Conservation (phyloP, 176 grass and related monocot species). For the Neostapfia colusana region DNA sequence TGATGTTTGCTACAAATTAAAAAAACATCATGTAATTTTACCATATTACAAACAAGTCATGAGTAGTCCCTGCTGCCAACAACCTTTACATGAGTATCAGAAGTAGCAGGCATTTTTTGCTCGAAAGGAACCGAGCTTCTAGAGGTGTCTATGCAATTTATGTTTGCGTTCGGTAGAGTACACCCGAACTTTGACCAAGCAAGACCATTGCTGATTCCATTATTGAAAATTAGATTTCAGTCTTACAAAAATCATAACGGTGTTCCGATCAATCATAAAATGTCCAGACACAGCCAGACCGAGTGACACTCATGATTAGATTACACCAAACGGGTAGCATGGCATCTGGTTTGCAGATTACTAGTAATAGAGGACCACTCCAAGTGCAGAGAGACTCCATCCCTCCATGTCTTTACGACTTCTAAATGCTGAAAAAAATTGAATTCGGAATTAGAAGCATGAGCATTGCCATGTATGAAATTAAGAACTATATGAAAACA, state of each 20-base stretch:
- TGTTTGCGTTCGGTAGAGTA: too few species aligned
- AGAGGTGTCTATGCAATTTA: too few species aligned
- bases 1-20: too few species aligned
- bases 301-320: background rate
- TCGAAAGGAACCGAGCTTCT: too few species aligned
- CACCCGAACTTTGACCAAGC: too few species aligned
- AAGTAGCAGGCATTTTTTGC: too few species aligned
- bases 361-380: background rate
- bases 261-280: background rate
- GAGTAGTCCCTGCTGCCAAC: too few species aligned
- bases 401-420: background rate
- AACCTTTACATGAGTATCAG: too few species aligned
- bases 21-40: too few species aligned
- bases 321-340: background rate
- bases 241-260: background rate
- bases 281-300: background rate
- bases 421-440: background rate
- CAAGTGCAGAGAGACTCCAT: background rate
- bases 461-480: constrained; percentile 7
- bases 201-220: too few species aligned
- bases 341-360: background rate
- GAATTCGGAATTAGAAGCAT: background rate
- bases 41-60: too few species aligned
- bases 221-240: background rate
- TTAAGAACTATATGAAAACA: background rate